A percentile compares a stretch with the other conserved stretches of the same genome.
phyloP scores from a whole-genome alignment of 1,139 yeast genomes.

The Candida sp. region DNA sequence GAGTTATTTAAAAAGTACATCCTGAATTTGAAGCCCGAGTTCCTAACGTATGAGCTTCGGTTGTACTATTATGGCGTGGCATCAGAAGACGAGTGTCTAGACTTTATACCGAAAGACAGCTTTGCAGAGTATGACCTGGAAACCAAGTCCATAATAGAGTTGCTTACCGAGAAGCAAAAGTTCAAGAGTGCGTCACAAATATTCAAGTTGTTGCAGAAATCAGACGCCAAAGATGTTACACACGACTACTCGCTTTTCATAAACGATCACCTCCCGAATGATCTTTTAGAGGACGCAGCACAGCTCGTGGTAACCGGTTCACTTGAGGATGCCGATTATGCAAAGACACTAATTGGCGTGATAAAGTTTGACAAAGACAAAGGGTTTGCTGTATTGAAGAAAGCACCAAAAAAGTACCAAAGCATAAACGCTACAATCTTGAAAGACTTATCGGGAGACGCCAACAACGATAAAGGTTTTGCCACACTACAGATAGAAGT shows the following conservation, averaged over 20 bases:
- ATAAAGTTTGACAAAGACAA: conserved; percentile 29
- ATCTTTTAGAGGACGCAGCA: conserved; percentile 7
- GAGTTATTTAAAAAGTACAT: conserved; percentile 19
- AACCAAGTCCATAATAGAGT: conserved; percentile 5
- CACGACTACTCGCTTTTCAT: conserved; percentile 6
- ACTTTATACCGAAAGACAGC: conserved; percentile 8
- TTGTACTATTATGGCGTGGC: conserved; percentile 5
- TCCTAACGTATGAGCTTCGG: conserved; percentile 5
- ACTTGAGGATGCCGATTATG: conserved; percentile 13
- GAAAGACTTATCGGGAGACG: conserved; percentile 28
- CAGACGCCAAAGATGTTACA: neutral
- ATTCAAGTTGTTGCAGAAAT: conserved; percentile 3
- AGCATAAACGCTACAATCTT: conserved; percentile 35
- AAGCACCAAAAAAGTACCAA: conserved; percentile 28
- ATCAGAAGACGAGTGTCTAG: conserved; percentile 6
- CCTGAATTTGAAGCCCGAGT: neutral
- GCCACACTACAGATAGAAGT: conserved; percentile 37
- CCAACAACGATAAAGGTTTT: conserved; percentile 26
- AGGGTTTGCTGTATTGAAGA: conserved; percentile 36
- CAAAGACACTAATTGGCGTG: conserved; percentile 28
- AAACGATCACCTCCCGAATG: conserved; percentile 17
- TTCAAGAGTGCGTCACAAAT: conserved; percentile 3
- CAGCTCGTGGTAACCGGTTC: conserved; percentile 7
- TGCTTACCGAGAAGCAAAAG: neutral
- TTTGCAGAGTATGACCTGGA: neutral